phyloP scores from a whole-genome alignment of 805 yeast genomes.

The Cyberlindnera mycetangii region DNA sequence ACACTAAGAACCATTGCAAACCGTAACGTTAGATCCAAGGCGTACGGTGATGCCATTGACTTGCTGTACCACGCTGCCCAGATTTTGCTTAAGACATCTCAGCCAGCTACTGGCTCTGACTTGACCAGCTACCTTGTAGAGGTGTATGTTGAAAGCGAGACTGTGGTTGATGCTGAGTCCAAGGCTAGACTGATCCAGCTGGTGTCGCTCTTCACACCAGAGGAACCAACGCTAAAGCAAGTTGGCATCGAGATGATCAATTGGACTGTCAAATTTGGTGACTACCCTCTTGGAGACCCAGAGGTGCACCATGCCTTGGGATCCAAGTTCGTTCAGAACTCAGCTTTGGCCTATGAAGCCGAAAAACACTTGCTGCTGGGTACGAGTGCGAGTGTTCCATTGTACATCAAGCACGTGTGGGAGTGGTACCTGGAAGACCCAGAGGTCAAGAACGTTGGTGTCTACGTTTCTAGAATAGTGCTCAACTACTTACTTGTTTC shows the following conservation, averaged over 20 bases:
- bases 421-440: constrained; percentile 40
- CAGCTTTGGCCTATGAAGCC: constrained; percentile 57
- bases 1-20: constrained; percentile 87
- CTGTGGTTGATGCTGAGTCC: constrained; percentile 39
- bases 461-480: constrained; percentile 54
- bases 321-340: constrained; percentile 48
- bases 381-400: constrained; percentile 42
- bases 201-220: constrained; percentile 40
- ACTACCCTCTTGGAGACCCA: constrained; percentile 65
- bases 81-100: constrained; percentile 62
- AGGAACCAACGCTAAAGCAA: constrained; percentile 62
- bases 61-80: constrained; percentile 69
- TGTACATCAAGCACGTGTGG: constrained; percentile 43
- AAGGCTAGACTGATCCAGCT: constrained; percentile 48
- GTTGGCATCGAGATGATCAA: constrained; percentile 61
- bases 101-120: constrained; percentile 82
- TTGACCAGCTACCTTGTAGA: constrained; percentile 69
- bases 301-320: constrained; percentile 76
- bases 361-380: constrained; percentile 73
- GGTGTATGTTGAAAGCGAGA: constrained; percentile 52
- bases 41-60: constrained; percentile 69
- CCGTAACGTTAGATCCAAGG: constrained; percentile 68
- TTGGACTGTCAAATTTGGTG: constrained; percentile 58
- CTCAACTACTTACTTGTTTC: constrained; percentile 69
- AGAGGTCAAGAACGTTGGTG: constrained; percentile 29